Base-by-base conservation (phyloP, 495 filamentous ascomycete species). In the Hypoxylon trugodes region DNA sequence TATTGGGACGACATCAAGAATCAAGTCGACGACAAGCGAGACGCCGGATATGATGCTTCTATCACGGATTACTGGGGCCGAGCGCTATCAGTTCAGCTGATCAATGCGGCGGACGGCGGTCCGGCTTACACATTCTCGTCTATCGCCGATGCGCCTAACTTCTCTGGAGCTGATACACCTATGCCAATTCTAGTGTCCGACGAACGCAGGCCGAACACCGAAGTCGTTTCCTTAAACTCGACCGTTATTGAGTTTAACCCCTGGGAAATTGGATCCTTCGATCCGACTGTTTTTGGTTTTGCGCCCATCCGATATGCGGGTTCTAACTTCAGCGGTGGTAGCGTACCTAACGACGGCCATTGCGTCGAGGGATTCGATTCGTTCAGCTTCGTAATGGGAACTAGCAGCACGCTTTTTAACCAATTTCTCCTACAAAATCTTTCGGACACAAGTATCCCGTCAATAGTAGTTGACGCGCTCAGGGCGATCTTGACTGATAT, bases 361-460 rank as follows among this genome's bases (percentile, higher is more conserved):
- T 98, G 94, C 71, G 80, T 96, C 2, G 73, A 76, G 6, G 94
- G 94, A 3, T 96, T 91, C 65, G 94, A 98, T 77, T 92, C 92
- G 68, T 84, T 81, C 37, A 92, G 92, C 18, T 98, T 83, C 72
- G 76, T 96, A 26, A 93, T 96, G 84, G 95, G 94, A 26, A 96
- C 93, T 0, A 93, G 89, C n/a, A 91, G 88, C 15, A 89, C 89
- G 7, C 83, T 97, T 26, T 97, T 98, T 86, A 97, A 98, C 77
- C 51, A 69, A 48, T 81, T 89, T 73, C 66, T 95, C 1, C 80
- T 93, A 0, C 70, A 85, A 32, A 78, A 91, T 59, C 65, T 78
- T 57, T 70, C 74, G 21, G 75, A 81, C 57, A 35, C 81, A 7
- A 68, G 72, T 19, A 71, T 93, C 2, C 87, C 88, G 0, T 54